Evolutionary conservation across 495 filamentous ascomycete species (phyloP).

Genomic region (Staphylotrichum tortipilum): DNA sequence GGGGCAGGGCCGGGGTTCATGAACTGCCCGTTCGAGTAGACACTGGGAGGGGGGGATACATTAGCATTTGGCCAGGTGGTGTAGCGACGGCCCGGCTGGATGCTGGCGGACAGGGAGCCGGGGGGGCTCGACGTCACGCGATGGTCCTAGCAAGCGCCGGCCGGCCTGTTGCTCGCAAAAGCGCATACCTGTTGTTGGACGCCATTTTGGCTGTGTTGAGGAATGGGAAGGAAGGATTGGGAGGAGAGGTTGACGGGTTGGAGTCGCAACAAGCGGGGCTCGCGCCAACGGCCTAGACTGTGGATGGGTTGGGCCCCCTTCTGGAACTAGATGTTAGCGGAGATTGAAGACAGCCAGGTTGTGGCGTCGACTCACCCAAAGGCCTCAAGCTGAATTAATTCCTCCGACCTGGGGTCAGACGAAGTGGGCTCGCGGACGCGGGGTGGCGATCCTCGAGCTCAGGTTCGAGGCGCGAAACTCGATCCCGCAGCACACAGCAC

Average conservation of each 20-base stretch:
- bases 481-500: background rate
- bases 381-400: too few relatives aligned
- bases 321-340: background rate
- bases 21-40: slow-evolving; percentile 67
- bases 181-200: slow-evolving; percentile 11
- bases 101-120: too few relatives aligned
- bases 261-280: background rate
- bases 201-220: slow-evolving; percentile 7
- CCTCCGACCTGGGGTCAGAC: background rate
- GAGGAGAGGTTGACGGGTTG: background rate
- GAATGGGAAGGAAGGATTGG: background rate
- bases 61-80: too few relatives aligned
- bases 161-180: too few relatives aligned
- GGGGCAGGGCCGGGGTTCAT: slow-evolving; percentile 97
- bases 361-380: background rate
- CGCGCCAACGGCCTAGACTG: too few relatives aligned
- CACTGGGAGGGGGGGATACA: slow-evolving; percentile 14
- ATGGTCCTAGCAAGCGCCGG: background rate
- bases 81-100: too few relatives aligned
- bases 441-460: background rate
- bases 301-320: too few relatives aligned
- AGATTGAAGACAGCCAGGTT: background rate
- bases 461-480: background rate
- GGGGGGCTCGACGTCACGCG: too few relatives aligned
- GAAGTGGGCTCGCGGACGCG: background rate